Evolutionary conservation across 768 basidiomycete species (phyloP).

Genomic region (Zangia roseola): DNA sequence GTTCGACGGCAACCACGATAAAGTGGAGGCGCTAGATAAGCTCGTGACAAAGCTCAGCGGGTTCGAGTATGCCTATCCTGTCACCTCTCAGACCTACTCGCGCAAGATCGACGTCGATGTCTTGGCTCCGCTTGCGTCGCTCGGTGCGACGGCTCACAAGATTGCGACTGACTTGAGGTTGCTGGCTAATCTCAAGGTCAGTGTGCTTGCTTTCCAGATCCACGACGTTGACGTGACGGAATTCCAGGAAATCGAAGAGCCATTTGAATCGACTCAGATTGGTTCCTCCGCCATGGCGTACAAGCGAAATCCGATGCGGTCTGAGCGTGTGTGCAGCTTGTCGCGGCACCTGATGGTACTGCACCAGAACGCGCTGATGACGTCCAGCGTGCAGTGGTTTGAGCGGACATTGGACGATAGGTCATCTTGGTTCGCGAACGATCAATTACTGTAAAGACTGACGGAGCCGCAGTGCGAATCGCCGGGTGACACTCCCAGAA

Average conservation of each 20-base stretch:
- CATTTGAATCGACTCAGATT: constrained; percentile 98
- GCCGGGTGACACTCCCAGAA: constrained; percentile 93
- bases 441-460: constrained; percentile 1
- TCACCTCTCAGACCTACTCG: constrained; percentile 98
- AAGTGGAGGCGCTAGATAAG: constrained; percentile 88
- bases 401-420: constrained; percentile 97
- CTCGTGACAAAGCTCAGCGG: constrained; percentile 90
- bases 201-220: neutral
- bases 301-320: constrained; percentile 99
- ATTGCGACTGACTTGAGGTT: constrained; percentile 94
- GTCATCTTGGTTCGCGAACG: constrained; percentile 35
- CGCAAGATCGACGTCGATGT: constrained; percentile 97
- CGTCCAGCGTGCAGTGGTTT: constrained; percentile 94
- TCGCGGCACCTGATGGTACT: constrained; percentile 95
- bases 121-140: constrained; percentile 81
- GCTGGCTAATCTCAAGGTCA: constrained; percentile 87
- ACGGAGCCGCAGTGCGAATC: constrained; percentile 71
- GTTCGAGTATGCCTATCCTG: constrained; percentile 93
- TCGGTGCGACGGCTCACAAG: constrained; percentile 96
- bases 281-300: constrained; percentile 98
- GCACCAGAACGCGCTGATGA: constrained; percentile 96
- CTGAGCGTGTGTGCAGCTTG: constrained; percentile 94
- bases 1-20: constrained; percentile 93
- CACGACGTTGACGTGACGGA: neutral
- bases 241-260: constrained; percentile 90